phyloP scores from a whole-genome alignment of 1,139 yeast species.

The Zhuliangozyma blackwelliae region DNA sequence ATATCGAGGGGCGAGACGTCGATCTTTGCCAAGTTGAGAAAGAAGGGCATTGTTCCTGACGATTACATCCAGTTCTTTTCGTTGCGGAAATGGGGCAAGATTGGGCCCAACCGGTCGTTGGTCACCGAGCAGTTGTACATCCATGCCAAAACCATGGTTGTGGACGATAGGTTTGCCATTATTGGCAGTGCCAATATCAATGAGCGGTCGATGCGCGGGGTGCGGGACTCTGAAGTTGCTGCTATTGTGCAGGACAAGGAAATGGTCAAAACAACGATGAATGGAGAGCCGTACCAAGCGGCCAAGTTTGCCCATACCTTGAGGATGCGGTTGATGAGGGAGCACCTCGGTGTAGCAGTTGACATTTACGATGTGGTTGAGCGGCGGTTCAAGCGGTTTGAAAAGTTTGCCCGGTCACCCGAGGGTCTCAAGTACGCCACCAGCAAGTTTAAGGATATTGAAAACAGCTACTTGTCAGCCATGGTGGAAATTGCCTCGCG shows the following conservation, averaged over 20 bases:
- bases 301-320: constrained; percentile 87
- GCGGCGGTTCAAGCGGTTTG: constrained; percentile 61
- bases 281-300: constrained; percentile 74
- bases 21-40: constrained; percentile 75
- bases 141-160: constrained; percentile 89
- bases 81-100: constrained; percentile 90
- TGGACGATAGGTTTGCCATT: constrained; percentile 90
- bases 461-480: constrained; percentile 46
- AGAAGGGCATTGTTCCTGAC: constrained; percentile 80
- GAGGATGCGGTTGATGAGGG: constrained; percentile 90
- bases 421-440: constrained; percentile 45
- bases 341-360: constrained; percentile 90
- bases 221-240: constrained; percentile 91
- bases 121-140: constrained; percentile 91
- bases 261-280: constrained; percentile 71
- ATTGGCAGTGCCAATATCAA: constrained; percentile 97
- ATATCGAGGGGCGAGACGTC: constrained; percentile 91
- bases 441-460: constrained; percentile 28
- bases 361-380: constrained; percentile 85
- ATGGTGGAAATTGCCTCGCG: constrained; percentile 73
- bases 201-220: constrained; percentile 92
- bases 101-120: constrained; percentile 70
- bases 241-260: constrained; percentile 82
- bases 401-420: constrained; percentile 46
- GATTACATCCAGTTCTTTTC: constrained; percentile 91